phyloP scores from a whole-genome alignment of 352 stramenopile genomes.

The Globisporangium takayamanum region DNA sequence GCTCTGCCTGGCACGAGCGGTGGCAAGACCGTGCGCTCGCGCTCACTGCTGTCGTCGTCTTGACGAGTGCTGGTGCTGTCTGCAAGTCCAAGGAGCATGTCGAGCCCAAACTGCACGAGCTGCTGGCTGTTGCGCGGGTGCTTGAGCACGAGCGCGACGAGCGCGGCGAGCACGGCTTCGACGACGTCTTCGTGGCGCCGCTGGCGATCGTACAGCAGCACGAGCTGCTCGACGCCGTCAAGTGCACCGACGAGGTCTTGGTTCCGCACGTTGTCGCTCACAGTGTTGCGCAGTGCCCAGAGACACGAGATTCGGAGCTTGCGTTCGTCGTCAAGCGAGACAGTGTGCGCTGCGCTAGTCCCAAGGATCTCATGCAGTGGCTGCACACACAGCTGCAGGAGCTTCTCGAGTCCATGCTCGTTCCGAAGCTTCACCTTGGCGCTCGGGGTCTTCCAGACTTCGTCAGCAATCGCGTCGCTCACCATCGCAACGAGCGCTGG shows the following conservation, averaged over 20 bases:
- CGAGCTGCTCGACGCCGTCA: constrained; percentile 39
- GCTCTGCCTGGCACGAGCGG: constrained; percentile 6
- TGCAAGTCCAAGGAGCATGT: constrained; percentile 53
- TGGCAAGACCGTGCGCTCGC: constrained; percentile 17
- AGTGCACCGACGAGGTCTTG: constrained; percentile 55
- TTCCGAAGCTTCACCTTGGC: constrained; percentile 57
- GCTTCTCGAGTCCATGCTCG: constrained; percentile 54
- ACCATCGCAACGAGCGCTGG: constrained; percentile 59
- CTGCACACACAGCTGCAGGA: constrained; percentile 42
- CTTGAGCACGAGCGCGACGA: constrained; percentile 47
- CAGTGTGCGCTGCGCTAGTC: neutral
- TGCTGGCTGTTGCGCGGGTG: constrained; percentile 58
- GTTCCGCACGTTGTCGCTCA: constrained; percentile 51
- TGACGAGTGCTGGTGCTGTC: neutral
- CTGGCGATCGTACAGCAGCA: constrained; percentile 36
- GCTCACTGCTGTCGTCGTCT: constrained; percentile 13
- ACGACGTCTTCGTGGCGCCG: constrained; percentile 45
- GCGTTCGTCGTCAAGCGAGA: constrained; percentile 17
- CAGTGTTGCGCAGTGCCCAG: constrained; percentile 57
- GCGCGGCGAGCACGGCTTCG: constrained; percentile 45
- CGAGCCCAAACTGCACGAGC: constrained; percentile 49
- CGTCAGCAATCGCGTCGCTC: constrained; percentile 72
- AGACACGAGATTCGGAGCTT: constrained; percentile 51
- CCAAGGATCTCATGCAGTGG: constrained; percentile 12
- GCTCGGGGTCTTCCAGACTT: constrained; percentile 60